Base-by-base conservation (phyloP, 129 eudicot species). In the Tanacetum coccineum region DNA sequence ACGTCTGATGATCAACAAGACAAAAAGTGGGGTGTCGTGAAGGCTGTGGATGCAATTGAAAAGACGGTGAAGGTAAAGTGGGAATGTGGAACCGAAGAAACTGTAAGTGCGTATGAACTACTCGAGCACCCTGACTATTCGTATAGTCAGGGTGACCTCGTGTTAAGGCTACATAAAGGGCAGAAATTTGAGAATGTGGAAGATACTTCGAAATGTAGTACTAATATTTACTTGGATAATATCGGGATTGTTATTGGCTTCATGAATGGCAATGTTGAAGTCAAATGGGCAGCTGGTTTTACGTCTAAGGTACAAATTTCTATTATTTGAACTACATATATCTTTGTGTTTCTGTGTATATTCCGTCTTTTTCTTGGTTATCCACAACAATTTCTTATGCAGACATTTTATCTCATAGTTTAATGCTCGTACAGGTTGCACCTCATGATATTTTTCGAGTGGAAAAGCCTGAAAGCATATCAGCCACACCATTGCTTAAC, bases 41-140 rank as follows among this genome's bases (percentile, higher is more conserved):
- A 66, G 64, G 67, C 39, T 59, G 95, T 89, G 45, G 90, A 93
- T 46, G 73, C 95, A 7, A 89, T 81, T 62, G 99, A 93, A 75
- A 81, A 84, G 36, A 93, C 95, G 7, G 93, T 84, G 80, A 81
- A 76, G 66, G 96, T 93, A 48, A 75, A 72, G 39, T 93, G 99
- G 99, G 83, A 49, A 62, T 44, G 40, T 17, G 80, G 21, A 64
- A 28, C 2, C 2, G 44, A 20, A 51, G 96, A 88, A 76, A 81
- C 65, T 36, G 95, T 87, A 50, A 93, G 99, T 66, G 96, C 86
- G 32, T 93, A 93, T 81, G 96, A 93, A 76, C 66, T 93, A 51
- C 71, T 84, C 52, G 99, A 93, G 71, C 99, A 93, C 75, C 95
- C 96, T 3, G 95, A 84, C 45, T 87, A 78, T 75, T 71, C 83